Percentiles rank a stretch among this genome's conserved stretches.
Evolutionary conservation across 2,329 filamentous ascomycete genomes (phyloP).

Genomic region (Fusarium fujikuroi): DNA sequence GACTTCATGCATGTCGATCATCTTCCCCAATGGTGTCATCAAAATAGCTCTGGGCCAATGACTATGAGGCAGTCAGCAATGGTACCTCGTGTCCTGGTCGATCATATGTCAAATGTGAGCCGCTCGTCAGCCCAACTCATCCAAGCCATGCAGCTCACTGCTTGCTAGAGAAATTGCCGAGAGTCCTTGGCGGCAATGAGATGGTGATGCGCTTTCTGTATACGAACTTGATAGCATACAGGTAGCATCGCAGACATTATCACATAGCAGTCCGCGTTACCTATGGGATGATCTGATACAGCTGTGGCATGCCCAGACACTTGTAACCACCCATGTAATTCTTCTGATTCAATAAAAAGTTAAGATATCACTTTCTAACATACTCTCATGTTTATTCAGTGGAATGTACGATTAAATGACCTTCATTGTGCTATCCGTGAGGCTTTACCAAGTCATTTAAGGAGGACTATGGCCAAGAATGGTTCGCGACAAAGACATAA

Average conservation of each 20-base stretch:
- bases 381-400: no score
- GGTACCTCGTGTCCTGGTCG: neutral
- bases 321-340: neutral
- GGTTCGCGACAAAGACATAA: neutral
- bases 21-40: neutral
- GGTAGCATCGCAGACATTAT: neutral
- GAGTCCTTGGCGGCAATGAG: no score
- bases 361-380: fast-evolving
- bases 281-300: no score
- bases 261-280: neutral
- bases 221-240: neutral
- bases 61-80: neutral
- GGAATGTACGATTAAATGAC: neutral
- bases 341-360: neutral
- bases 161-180: neutral
- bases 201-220: neutral
- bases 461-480: neutral
- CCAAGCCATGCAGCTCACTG: neutral
- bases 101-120: slow-evolving; percentile 5
- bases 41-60: neutral
- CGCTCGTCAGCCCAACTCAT: neutral
- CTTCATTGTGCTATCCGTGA: neutral
- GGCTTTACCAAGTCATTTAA: no score
- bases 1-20: neutral
- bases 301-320: neutral